Conservation (phyloP, 768 basidiomycete species). For the Podaxis sp. region DNA sequence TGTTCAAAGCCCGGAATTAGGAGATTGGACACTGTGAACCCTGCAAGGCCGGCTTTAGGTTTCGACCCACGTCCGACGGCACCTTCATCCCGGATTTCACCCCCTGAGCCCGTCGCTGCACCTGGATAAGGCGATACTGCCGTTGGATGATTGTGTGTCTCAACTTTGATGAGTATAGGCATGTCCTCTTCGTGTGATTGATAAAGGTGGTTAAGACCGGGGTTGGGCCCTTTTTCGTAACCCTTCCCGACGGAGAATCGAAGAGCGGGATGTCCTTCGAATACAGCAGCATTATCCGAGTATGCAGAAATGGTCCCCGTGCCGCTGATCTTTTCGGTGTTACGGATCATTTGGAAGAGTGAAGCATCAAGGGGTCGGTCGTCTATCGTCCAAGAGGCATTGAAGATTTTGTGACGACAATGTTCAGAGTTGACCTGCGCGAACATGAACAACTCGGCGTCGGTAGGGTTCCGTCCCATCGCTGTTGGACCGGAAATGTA, state of each 20-base stretch:
- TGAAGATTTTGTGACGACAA: constrained; percentile 99
- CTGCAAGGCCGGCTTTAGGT: constrained; percentile 91
- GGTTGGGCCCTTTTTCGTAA: constrained; percentile 18
- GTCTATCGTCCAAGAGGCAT: constrained; percentile 93
- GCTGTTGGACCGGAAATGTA: constrained; percentile 70
- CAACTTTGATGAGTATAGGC: constrained; percentile 94
- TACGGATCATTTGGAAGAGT: constrained; percentile 95
- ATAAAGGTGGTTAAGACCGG: constrained; percentile 41
- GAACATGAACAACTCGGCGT: constrained; percentile 99
- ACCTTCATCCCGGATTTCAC: constrained; percentile 97
- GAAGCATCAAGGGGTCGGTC: constrained; percentile 57
- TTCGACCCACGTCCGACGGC: constrained; percentile 92
- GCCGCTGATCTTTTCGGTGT: constrained; percentile 78
- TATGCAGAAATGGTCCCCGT: constrained; percentile 92
- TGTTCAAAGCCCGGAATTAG: constrained; percentile 88
- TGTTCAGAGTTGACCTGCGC: constrained; percentile 99
- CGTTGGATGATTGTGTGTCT: constrained; percentile 99
- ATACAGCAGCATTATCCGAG: constrained; percentile 96
- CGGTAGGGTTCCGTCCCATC: constrained; percentile 83
- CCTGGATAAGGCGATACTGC: constrained; percentile 98
- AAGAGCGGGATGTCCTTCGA: constrained; percentile 71
- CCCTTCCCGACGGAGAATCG: constrained; percentile 58
- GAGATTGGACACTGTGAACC: constrained; percentile 92
- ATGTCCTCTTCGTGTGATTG: constrained; percentile 59
- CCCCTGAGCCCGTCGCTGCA: constrained; percentile 98